These are phyloP conservation scores for Ceraceosorus guamensis DNA, from an alignment of 1,284 basidiomycete species.

Conservation along the genomic window DNA sequence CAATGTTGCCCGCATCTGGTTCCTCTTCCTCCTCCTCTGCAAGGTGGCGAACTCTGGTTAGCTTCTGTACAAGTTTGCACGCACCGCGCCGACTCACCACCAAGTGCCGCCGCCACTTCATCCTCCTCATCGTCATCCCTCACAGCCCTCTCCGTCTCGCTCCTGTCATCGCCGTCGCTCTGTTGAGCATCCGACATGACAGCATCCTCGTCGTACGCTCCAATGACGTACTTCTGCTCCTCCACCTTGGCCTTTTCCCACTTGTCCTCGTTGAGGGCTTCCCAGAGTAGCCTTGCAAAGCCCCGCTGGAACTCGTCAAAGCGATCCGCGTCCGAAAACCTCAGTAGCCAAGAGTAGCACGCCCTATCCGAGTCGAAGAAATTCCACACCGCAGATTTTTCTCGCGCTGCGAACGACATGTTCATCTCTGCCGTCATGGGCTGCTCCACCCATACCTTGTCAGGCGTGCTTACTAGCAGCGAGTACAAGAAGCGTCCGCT, in stretches of 20 bases:
- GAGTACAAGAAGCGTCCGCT: constrained; percentile 56
- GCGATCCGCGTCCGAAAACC: constrained; percentile 59
- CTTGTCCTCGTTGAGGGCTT: constrained; percentile 65
- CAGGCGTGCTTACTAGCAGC: constrained; percentile 54
- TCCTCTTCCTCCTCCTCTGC: constrained; percentile 56
- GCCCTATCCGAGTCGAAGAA: constrained; percentile 55
- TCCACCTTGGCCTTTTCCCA: constrained; percentile 64
- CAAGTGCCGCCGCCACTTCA: constrained; percentile 32
- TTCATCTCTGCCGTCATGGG: constrained; percentile 58
- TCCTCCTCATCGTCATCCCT: constrained; percentile 55
- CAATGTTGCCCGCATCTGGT: constrained; percentile 51
- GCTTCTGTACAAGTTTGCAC: too few relatives aligned
- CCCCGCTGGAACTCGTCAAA: constrained; percentile 63
- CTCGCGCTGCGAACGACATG: constrained; percentile 39
- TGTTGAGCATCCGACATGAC: constrained; percentile 60
- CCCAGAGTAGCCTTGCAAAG: constrained; percentile 72
- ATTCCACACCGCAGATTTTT: constrained; percentile 75
- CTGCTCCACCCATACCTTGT: constrained; percentile 58
- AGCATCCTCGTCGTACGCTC: constrained; percentile 63
- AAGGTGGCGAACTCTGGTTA: too few relatives aligned
- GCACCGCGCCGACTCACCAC: too few relatives aligned
- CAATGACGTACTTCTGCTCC: constrained; percentile 59
- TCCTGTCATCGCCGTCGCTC: constrained; percentile 29
- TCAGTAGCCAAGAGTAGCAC: constrained; percentile 75
- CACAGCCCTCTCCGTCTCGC: constrained; percentile 53